These are phyloP conservation scores for Fragosphaeria purpurea DNA, from an alignment of 2,329 filamentous ascomycete genomes.

Conservation along the genomic window DNA sequence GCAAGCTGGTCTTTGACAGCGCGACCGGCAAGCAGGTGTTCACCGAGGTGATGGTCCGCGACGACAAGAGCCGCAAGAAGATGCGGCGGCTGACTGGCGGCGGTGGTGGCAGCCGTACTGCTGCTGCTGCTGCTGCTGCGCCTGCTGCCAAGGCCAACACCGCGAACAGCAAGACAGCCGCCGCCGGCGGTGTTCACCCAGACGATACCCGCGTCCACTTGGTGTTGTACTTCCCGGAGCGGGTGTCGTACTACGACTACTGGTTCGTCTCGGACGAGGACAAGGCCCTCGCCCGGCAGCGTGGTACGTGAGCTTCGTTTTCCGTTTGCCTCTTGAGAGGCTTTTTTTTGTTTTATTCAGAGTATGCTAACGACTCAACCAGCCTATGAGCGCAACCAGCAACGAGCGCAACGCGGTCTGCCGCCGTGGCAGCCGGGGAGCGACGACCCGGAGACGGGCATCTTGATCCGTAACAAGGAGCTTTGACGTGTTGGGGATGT, in stretches of 20 bases:
- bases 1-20: constrained; percentile 14
- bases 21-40: constrained; percentile 13
- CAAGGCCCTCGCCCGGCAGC: constrained; percentile 13
- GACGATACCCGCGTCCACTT: constrained; percentile 14
- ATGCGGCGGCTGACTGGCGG: constrained; percentile 2
- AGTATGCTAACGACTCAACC: not conserved
- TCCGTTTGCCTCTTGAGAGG: not conserved
- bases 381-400: constrained; percentile 15
- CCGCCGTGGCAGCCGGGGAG: constrained; percentile 14
- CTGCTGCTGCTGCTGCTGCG: not conserved
- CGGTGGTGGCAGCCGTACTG: not conserved
- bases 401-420: constrained; percentile 13
- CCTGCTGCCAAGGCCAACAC: not conserved
- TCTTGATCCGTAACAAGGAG: constrained; percentile 14
- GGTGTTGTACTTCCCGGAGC: constrained; percentile 17
- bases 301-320: constrained; percentile 6
- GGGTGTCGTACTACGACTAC: constrained; percentile 15
- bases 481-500: not conserved
- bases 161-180: not conserved
- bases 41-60: constrained; percentile 16
- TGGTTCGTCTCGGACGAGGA: constrained; percentile 17
- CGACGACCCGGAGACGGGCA: constrained; percentile 15
- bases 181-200: not conserved
- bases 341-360: not conserved
- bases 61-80: constrained; percentile 16